Evolutionary conservation across 1,139 yeast species (phyloP).

Genomic region (Geotrichum macrosporum): DNA sequence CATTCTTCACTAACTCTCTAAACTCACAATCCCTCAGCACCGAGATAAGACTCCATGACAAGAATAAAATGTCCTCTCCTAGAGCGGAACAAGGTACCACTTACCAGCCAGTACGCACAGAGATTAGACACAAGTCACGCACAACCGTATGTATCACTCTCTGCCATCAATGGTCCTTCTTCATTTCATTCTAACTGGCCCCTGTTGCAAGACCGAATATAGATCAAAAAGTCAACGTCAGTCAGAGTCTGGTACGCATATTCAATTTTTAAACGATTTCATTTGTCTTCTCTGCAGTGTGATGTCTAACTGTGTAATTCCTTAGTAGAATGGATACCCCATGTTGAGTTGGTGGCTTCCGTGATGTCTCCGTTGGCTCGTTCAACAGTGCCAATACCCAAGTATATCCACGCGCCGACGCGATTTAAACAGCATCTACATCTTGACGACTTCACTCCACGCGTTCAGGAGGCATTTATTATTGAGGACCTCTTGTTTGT

Average conservation of each 20-base stretch:
- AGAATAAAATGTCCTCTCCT: slow-evolving; percentile 11
- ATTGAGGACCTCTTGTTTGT: slow-evolving; percentile 66
- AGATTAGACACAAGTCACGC: neutral
- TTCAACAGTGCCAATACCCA: slow-evolving; percentile 26
- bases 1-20: no score
- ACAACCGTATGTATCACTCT: slow-evolving; percentile 6
- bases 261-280: neutral
- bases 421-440: slow-evolving; percentile 14
- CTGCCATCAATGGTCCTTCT: no score
- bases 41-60: no score
- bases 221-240: neutral
- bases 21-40: no score
- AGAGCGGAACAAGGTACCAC: neutral
- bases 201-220: neutral
- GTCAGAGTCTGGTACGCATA: neutral
- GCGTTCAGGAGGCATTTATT: slow-evolving; percentile 67
- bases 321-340: slow-evolving; percentile 25
- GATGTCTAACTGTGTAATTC: no score
- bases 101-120: neutral
- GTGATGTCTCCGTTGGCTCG: slow-evolving; percentile 30
- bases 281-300: no score
- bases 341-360: slow-evolving; percentile 23
- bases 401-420: slow-evolving; percentile 21
- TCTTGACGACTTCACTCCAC: slow-evolving; percentile 35
- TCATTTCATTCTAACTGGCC: no score